Base-by-base conservation (phyloP, 1,284 basidiomycete species). In the Macrocystidia cucumis region DNA sequence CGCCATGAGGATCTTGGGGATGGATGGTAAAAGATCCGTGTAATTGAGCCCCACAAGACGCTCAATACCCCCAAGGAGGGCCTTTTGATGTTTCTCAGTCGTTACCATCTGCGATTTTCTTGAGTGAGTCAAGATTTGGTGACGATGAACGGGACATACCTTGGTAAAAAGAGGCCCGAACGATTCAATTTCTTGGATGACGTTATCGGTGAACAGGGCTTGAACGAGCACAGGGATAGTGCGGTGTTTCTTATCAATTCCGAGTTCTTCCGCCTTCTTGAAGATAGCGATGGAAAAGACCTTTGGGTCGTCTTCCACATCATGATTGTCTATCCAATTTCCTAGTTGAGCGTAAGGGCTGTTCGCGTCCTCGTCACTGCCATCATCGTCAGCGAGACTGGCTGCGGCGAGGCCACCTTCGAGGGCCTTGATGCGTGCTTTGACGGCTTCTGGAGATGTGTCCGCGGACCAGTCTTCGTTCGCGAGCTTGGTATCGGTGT, bases 171-270 rank as follows among this genome's bases (percentile, higher is more conserved):
- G 59, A n/a, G 83, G 60, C 3, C 73, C 70, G 50, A 87, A 91
- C 41, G 70, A 74, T 4, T 67, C 60, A 32, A 98, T 73, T 62
- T 98, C 89, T 25, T 68, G 53, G 13, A 83, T 62, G 11, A 91
- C 76, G 30, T 90, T 67, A 35, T 77, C 74, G 18, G 84, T 85
- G 64, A 98, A 97, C 31, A 98, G 67, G n/a, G 78, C 74, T 54
- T 95, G 85, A 19, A 83, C 83, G 33, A 99, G 67, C 37, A 93
- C 81, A 43, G 90, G 74, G 20, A 96, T 68, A 1, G 85, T 74
- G 72, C 89, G 95, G 72, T 98, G 91, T 65, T 98, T 98, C 71
- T 91, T 93, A 53, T 89, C 90, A 46, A 98, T 87, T 21, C 88
- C 90, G 24, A 93, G 58, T 42, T 96, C 92, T 55, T 95, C 87